Conservation (phyloP, 140 eudicot species). For the Flaveria floridana region DNA sequence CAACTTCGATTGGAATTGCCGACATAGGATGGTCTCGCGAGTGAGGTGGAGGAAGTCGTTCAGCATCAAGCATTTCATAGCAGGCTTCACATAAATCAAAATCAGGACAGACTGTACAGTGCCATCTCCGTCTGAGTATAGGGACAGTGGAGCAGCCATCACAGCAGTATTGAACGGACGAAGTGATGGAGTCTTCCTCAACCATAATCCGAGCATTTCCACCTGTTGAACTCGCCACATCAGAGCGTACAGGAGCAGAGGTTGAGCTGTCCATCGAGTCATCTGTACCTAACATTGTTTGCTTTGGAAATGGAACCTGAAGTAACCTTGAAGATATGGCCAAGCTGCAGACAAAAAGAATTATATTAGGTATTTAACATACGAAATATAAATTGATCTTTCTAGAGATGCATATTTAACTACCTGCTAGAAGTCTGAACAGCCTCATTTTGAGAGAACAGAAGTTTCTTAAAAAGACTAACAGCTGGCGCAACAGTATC, state of each 20-base stretch:
- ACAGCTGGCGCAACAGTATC: slow-evolving; percentile 91
- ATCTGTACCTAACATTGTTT: slow-evolving; percentile 89
- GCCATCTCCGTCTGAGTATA: slow-evolving; percentile 93
- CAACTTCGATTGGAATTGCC: slow-evolving; percentile 92
- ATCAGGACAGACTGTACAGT: slow-evolving; percentile 96
- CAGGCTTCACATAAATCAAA: slow-evolving; percentile 98
- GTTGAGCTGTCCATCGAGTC: slow-evolving; percentile 58
- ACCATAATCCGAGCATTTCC: slow-evolving; percentile 80
- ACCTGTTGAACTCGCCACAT: slow-evolving; percentile 52
- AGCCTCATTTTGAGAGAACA: slow-evolving; percentile 88
- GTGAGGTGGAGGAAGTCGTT: slow-evolving; percentile 95
- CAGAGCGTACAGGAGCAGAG: slow-evolving; percentile 55
- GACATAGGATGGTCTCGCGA: slow-evolving; percentile 98
- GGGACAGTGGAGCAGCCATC: slow-evolving; percentile 99
- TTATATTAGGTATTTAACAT: background rate
- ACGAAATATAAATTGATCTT: background rate
- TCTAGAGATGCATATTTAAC: slow-evolving; percentile 13
- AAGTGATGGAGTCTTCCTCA: slow-evolving; percentile 92
- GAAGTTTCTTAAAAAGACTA: slow-evolving; percentile 67
- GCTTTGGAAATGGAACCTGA: slow-evolving; percentile 99
- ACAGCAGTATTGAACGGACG: slow-evolving; percentile 98
- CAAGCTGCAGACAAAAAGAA: slow-evolving; percentile 51
- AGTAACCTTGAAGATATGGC: slow-evolving; percentile 98
- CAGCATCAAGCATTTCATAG: slow-evolving; percentile 90
- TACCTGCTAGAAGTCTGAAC: slow-evolving; percentile 99